Evolutionary conservation across 441 rosid species (phyloP), one percentile per base, ranked within the genome.

Genomic region (Adansonia gregorii): DNA sequence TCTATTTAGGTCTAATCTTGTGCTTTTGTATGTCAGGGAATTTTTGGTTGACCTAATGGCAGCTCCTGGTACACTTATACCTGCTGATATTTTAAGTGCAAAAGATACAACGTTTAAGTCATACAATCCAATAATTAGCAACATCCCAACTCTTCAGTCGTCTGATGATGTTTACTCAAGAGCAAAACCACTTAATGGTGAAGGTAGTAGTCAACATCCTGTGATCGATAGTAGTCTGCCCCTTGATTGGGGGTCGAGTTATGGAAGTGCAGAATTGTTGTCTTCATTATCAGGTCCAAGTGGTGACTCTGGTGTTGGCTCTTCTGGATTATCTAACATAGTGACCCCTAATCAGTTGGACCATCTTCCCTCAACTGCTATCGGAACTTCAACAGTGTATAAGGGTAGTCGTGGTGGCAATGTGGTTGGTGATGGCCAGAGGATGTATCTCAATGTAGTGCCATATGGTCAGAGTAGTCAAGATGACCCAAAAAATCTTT

Each of bases 21-120:
- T 80, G 15, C 73, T 27, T 79, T 74, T 82, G 59, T 84, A 64
- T 43, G 60, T 87, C 93, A 96, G 99, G 88, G 99, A 96, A 85
- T 93, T 89, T 93, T 89, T 96, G 88, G 97, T 96, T 78, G 99
- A 96, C 89, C 97, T 96, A 82, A 96, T 96, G 99, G 97, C 98
- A 79, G 99, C 93, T 82, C 97, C 99, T 48, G 99, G 99, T 82
- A 93, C 98, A 22, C 94, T 97, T 79, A 90, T 97, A 82, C 99
- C 99, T 63, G 97, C 97, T 85, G 99, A 97, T 81, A 76, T 89
- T 86, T 85, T 88, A 5, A 89, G 88, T 83, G 80, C 84, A 76
- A 91, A 81, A 82, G 95, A 93, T 35, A 79, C 83, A 55, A 64
- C 87, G 67, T 85, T 82, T 78, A 86, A 80, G 77, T 79, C 92